A percentile compares a stretch with the other conserved stretches of the same genome.
phyloP scores from a whole-genome alignment of 2,329 filamentous ascomycete genomes.

The Juglanconis juglandina region DNA sequence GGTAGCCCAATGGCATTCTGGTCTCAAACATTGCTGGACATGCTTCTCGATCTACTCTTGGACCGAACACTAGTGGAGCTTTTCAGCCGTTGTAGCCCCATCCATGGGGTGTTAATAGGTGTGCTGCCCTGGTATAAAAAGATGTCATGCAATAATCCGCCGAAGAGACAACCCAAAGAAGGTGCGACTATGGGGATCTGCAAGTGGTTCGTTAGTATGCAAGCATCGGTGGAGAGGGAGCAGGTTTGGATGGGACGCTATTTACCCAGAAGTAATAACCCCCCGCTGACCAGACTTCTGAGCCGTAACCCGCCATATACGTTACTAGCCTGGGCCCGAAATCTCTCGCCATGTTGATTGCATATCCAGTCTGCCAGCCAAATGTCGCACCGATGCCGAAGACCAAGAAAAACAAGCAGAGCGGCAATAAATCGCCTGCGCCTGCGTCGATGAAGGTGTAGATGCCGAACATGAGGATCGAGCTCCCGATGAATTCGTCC shows the following conservation, averaged over 20 bases:
- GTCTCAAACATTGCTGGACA: not conserved
- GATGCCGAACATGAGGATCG: slow-evolving; percentile 68
- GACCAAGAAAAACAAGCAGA: slow-evolving; percentile 68
- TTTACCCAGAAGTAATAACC: slow-evolving; percentile 71
- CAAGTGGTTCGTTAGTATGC: not conserved
- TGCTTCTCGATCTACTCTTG: not conserved
- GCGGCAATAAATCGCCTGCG: slow-evolving; percentile 54
- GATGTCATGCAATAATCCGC: slow-evolving; percentile 64
- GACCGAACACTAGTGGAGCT: slow-evolving; percentile 32
- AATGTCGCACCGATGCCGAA: slow-evolving; percentile 72
- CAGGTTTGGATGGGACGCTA: slow-evolving; percentile 6
- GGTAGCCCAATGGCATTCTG: too few relatives aligned
- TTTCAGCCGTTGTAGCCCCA: slow-evolving; percentile 56
- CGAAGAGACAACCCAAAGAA: slow-evolving; percentile 61
- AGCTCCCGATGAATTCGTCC: slow-evolving; percentile 65
- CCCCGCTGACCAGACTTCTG: slow-evolving; percentile 63
- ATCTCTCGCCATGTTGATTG: slow-evolving; percentile 70
- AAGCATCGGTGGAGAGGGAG: not conserved
- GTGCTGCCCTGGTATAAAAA: slow-evolving; percentile 69
- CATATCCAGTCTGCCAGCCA: slow-evolving; percentile 74
- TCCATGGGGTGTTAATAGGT: slow-evolving; percentile 64
- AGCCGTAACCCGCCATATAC: slow-evolving; percentile 65
- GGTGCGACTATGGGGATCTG: slow-evolving; percentile 71
- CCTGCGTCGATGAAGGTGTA: slow-evolving; percentile 65
- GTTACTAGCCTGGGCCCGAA: slow-evolving; percentile 66